Evolutionary conservation across 208 protist species (phyloP).

Genomic region (Zelonia costaricensis): DNA sequence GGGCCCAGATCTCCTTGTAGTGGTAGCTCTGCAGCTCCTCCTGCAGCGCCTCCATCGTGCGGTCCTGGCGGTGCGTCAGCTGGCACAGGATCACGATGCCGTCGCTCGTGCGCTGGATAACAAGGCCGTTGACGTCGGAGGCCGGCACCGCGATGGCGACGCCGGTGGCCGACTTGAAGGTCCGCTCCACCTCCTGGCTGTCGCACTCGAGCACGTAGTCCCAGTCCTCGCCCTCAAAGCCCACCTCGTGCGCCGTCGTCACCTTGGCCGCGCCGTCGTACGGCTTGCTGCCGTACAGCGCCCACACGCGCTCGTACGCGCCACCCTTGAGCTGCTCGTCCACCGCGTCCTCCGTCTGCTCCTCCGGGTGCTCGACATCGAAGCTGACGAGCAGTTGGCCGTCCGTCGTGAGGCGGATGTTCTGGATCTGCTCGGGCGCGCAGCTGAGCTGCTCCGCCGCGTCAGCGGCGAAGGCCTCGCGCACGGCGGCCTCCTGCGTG

Average conservation of each 20-base stretch:
- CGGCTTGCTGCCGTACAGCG: conserved; percentile 40
- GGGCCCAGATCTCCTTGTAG: conserved; percentile 43
- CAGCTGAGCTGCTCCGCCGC: conserved; percentile 29
- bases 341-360: conserved; percentile 34
- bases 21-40: conserved; percentile 30
- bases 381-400: conserved; percentile 31
- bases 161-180: conserved; percentile 45
- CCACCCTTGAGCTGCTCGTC: conserved; percentile 40
- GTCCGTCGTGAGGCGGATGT: conserved; percentile 33
- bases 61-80: conserved; percentile 24
- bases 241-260: conserved; percentile 37
- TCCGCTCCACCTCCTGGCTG: conserved; percentile 29
- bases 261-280: conserved; percentile 25
- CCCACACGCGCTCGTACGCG: conserved; percentile 52
- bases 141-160: conserved; percentile 33
- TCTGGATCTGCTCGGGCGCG: conserved; percentile 33
- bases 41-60: conserved; percentile 18
- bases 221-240: conserved; percentile 66
- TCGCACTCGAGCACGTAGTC: conserved; percentile 42
- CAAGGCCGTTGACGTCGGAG: conserved; percentile 30
- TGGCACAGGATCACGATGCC: conserved; percentile 35
- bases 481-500: conserved; percentile 22
- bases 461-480: conserved; percentile 30
- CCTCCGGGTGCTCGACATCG: conserved; percentile 42
- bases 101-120: conserved; percentile 22